Evolutionary conservation across 345 rosid species (phyloP).

Genomic region (Murraya paniculata): DNA sequence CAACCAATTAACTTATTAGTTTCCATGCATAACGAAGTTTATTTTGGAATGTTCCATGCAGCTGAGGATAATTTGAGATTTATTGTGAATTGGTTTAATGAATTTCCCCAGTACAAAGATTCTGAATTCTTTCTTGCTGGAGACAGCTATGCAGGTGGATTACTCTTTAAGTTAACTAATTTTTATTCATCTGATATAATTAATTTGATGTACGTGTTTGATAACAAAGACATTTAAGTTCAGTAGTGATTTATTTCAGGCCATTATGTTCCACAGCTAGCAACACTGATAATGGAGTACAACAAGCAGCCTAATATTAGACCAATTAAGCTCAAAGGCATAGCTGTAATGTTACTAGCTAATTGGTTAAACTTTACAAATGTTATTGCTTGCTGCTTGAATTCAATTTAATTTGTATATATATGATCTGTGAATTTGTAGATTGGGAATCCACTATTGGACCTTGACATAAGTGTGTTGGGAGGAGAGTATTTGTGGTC

Average conservation of each 20-base stretch:
- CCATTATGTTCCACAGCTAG: slow-evolving; percentile 39
- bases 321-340: slow-evolving; percentile 34
- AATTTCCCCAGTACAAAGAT: slow-evolving; percentile 29
- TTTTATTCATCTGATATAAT: background rate
- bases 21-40: background rate
- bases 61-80: slow-evolving; percentile 36
- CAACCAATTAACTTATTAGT: background rate
- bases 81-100: slow-evolving; percentile 32
- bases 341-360: slow-evolving; percentile 22
- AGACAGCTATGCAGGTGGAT: slow-evolving; percentile 44
- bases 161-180: background rate
- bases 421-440: background rate
- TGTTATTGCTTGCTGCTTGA: background rate
- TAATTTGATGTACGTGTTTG: background rate
- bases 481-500: slow-evolving; percentile 34
- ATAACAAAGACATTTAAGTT: too few species aligned
- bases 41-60: slow-evolving; percentile 1
- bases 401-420: background rate
- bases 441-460: slow-evolving; percentile 45
- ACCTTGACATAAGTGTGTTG: slow-evolving; percentile 35
- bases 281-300: slow-evolving; percentile 29
- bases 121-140: slow-evolving; percentile 34
- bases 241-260: slow-evolving; percentile 20
- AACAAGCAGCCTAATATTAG: slow-evolving; percentile 21
- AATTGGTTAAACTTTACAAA: background rate